Conservation (phyloP, 148 eudicot genomes). For the Rhododendron simsii region DNA sequence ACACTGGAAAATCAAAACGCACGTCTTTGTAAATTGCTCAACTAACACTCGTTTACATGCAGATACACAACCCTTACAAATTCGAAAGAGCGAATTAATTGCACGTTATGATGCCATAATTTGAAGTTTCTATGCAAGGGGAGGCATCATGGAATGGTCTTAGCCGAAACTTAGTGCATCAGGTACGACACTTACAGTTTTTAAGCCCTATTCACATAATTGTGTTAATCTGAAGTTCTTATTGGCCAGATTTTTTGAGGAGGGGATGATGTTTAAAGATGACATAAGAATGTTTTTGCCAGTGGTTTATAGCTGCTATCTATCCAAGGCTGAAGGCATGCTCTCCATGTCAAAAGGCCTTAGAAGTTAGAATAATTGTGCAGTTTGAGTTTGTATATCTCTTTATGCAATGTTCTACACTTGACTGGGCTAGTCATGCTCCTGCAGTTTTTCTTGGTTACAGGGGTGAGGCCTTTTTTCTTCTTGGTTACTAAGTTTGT, state of each 20-base stretch:
- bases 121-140: not conserved
- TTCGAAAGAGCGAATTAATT: not conserved
- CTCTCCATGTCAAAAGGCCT: not conserved
- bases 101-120: not conserved
- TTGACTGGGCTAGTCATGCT: not conserved
- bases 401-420: not conserved
- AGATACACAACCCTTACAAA: not conserved
- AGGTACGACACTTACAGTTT: not conserved
- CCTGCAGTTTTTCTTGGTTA: not conserved
- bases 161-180: not conserved
- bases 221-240: not conserved
- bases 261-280: not conserved
- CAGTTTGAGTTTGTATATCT: not conserved
- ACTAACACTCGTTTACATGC: not conserved
- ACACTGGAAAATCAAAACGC: not conserved
- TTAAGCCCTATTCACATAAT: not conserved
- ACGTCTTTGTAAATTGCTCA: not conserved
- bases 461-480: not conserved
- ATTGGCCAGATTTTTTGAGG: not conserved
- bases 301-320: not conserved
- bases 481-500: too few species aligned
- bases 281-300: not conserved
- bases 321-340: not conserved
- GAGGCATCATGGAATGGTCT: not conserved
- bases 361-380: not conserved